Evolutionary conservation across 2,329 filamentous ascomycete genomes (phyloP).

Genomic region (Septoria petroselini): DNA sequence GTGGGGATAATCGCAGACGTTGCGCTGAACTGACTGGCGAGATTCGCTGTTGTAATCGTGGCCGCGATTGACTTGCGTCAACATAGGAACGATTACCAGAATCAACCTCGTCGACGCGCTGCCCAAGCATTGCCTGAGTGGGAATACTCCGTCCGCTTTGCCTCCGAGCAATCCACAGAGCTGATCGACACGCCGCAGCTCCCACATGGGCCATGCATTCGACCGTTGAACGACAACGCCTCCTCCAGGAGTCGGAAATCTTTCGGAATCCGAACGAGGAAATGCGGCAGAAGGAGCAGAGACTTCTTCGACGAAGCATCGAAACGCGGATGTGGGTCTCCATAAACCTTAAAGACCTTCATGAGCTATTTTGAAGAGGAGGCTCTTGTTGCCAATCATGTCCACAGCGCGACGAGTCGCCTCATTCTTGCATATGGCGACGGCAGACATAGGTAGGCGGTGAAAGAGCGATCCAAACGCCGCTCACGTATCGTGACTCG

Average conservation of each 20-base stretch:
- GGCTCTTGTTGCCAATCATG: neutral
- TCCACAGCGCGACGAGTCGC: neutral
- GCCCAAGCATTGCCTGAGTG: neutral
- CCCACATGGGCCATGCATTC: neutral
- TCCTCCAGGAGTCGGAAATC: slow-evolving; percentile 1
- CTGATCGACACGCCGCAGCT: no score
- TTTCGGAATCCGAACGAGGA: slow-evolving; percentile 10
- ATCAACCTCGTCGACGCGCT: no score
- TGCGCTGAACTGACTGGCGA: no score
- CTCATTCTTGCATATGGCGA: neutral
- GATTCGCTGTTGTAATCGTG: no score
- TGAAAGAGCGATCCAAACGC: neutral
- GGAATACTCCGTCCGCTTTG: no score
- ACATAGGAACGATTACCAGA: no score
- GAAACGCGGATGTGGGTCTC: neutral
- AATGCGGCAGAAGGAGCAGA: slow-evolving; percentile 10
- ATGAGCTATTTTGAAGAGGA: no score
- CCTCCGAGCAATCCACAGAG: no score
- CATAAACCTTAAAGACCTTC: neutral
- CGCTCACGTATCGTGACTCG: no score
- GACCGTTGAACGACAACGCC: neutral
- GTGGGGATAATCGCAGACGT: no score
- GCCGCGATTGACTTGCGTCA: no score
- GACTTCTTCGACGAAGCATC: slow-evolving; percentile 3
- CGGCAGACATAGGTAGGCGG: neutral